phyloP scores from a whole-genome alignment of 345 rosid genomes.

The Gossypium turneri region DNA sequence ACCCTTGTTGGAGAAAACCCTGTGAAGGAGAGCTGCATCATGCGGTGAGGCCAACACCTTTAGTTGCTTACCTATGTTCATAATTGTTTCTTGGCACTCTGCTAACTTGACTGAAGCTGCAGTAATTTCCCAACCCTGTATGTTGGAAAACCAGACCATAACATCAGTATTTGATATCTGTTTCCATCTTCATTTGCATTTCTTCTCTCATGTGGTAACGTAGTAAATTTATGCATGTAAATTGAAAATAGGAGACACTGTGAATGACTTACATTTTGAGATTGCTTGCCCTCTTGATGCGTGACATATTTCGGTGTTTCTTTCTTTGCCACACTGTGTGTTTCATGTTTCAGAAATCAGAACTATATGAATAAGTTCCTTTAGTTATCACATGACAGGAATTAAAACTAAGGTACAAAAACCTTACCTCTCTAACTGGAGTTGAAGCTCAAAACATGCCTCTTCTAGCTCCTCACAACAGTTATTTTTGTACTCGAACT shows the following conservation, averaged over 20 bases:
- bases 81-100: slow-evolving; percentile 83
- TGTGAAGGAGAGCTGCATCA: slow-evolving; percentile 40
- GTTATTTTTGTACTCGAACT: slow-evolving; percentile 67
- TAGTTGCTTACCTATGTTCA: slow-evolving; percentile 67
- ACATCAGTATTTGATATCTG: neutral
- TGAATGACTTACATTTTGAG: slow-evolving; percentile 51
- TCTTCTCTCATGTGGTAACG: neutral
- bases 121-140: slow-evolving; percentile 63
- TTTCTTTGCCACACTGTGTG: slow-evolving; percentile 51
- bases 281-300: slow-evolving; percentile 40
- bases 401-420: slow-evolving; percentile 10
- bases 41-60: slow-evolving; percentile 62
- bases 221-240: neutral
- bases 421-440: slow-evolving; percentile 73
- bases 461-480: slow-evolving; percentile 88
- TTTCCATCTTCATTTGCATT: neutral
- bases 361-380: neutral
- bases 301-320: slow-evolving; percentile 33
- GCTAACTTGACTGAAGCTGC: slow-evolving; percentile 77
- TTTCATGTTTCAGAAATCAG: slow-evolving; percentile 18
- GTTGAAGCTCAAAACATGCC: slow-evolving; percentile 88
- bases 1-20: slow-evolving; percentile 28
- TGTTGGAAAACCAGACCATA: slow-evolving; percentile 6
- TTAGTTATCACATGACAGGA: neutral
- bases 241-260: neutral